Evolutionary conservation across 805 yeast genomes (phyloP).

Genomic region (Yamadazyma olivae): DNA sequence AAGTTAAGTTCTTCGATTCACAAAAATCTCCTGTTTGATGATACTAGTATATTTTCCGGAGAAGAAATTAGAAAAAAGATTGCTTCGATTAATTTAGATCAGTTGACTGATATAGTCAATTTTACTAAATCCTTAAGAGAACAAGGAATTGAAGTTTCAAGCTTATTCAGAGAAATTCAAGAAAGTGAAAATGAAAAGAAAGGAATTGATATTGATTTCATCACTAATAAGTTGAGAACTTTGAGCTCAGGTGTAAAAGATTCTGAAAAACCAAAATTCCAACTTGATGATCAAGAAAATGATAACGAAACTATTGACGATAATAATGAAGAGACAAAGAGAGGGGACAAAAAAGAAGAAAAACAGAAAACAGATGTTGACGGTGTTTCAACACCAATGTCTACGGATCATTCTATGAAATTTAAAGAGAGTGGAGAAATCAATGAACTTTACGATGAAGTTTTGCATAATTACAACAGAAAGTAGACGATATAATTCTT

Average conservation of each 20-base stretch:
- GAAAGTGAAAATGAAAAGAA: slow-evolving; percentile 9
- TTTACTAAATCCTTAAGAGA: slow-evolving; percentile 28
- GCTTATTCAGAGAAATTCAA: slow-evolving; percentile 14
- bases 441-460: slow-evolving; percentile 21
- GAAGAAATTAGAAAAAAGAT: slow-evolving; percentile 37
- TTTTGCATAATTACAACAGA: slow-evolving; percentile 13
- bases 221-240: slow-evolving; percentile 13
- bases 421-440: slow-evolving; percentile 8
- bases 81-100: slow-evolving; percentile 26
- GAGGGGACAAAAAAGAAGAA: neutral
- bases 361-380: neutral
- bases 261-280: neutral
- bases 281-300: neutral
- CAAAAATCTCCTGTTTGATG: slow-evolving; percentile 2
- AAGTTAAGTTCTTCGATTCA: slow-evolving; percentile 20
- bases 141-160: slow-evolving; percentile 29
- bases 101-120: slow-evolving; percentile 31
- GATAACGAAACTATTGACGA: slow-evolving; percentile 1
- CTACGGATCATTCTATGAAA: slow-evolving; percentile 3
- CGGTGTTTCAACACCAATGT: slow-evolving; percentile 4
- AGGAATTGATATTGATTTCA: slow-evolving; percentile 13
- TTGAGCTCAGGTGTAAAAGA: slow-evolving; percentile 1
- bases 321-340: neutral
- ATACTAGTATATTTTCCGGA: slow-evolving; percentile 20
- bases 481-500: neutral